Conservation (phyloP, 1,284 basidiomycete genomes). For the Marasmius tenuissimus region DNA sequence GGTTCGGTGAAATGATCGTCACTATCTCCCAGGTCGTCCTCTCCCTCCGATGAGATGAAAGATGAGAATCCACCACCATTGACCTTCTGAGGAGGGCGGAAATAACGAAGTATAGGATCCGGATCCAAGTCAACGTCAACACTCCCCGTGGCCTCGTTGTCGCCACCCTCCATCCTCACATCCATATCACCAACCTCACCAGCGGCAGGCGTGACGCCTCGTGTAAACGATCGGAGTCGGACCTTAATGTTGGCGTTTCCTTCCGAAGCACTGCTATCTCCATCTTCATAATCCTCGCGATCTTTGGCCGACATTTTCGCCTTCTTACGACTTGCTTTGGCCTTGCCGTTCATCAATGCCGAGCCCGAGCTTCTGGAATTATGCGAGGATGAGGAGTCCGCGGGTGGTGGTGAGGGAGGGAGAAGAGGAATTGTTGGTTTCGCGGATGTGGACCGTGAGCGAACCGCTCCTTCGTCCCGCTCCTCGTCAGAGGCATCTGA, state of each 20-base stretch:
- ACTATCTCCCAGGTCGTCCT: neutral
- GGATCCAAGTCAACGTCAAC: constrained; percentile 33
- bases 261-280: constrained; percentile 25
- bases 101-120: constrained; percentile 40
- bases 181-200: neutral
- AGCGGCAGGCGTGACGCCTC: neutral
- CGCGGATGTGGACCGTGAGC: neutral
- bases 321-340: constrained; percentile 42
- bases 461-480: neutral
- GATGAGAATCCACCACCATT: constrained; percentile 18
- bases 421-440: constrained; percentile 29
- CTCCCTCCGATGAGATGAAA: neutral
- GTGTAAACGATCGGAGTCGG: constrained; percentile 1
- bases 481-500: constrained; percentile 11
- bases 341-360: constrained; percentile 34
- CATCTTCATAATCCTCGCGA: constrained; percentile 33
- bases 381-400: constrained; percentile 26
- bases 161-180: neutral
- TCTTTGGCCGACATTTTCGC: constrained; percentile 27
- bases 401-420: constrained; percentile 67
- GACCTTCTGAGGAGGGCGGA: constrained; percentile 25
- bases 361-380: neutral
- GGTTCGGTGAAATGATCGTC: neutral
- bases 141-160: constrained; percentile 4
- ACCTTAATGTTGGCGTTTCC: constrained; percentile 26